Evolutionary conservation across 768 basidiomycete genomes (phyloP).

Genomic region (Steccherinum ochraceum): DNA sequence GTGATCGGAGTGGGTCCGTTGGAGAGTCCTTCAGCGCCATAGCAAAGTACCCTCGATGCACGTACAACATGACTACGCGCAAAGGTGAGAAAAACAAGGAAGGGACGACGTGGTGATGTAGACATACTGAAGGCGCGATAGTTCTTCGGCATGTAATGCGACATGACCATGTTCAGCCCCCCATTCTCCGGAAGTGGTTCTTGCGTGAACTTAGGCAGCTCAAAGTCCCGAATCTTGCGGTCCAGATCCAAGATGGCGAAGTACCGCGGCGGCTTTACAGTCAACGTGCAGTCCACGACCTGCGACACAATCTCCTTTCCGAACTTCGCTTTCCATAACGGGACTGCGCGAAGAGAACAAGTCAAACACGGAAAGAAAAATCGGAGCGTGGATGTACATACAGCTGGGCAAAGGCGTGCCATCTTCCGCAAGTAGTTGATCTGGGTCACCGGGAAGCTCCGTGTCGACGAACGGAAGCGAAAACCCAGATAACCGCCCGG

Average conservation of each 20-base stretch:
- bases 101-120: constrained; percentile 48
- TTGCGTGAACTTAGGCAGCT: constrained; percentile 58
- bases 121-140: constrained; percentile 63
- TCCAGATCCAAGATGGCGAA: constrained; percentile 62
- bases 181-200: constrained; percentile 40
- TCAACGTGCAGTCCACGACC: constrained; percentile 51
- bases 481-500: constrained; percentile 35
- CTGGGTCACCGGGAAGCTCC: constrained; percentile 51
- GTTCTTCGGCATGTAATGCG: constrained; percentile 68
- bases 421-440: constrained; percentile 46
- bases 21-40: constrained; percentile 64
- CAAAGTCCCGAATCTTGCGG: constrained; percentile 56
- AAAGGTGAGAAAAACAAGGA: too few species aligned
- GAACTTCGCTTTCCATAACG: constrained; percentile 51
- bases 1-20: constrained; percentile 58
- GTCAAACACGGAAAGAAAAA: constrained; percentile 16
- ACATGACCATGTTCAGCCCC: constrained; percentile 59
- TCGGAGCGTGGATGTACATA: constrained; percentile 11
- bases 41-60: constrained; percentile 67
- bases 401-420: constrained; percentile 42
- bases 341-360: constrained; percentile 48
- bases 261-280: constrained; percentile 54
- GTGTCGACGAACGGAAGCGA: constrained; percentile 35
- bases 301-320: constrained; percentile 45
- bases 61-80: constrained; percentile 54